Percentiles rank a stretch among this genome's conserved stretches.
Conservation (phyloP, 257 asterid genomes). For the Forsythia viridissima region DNA sequence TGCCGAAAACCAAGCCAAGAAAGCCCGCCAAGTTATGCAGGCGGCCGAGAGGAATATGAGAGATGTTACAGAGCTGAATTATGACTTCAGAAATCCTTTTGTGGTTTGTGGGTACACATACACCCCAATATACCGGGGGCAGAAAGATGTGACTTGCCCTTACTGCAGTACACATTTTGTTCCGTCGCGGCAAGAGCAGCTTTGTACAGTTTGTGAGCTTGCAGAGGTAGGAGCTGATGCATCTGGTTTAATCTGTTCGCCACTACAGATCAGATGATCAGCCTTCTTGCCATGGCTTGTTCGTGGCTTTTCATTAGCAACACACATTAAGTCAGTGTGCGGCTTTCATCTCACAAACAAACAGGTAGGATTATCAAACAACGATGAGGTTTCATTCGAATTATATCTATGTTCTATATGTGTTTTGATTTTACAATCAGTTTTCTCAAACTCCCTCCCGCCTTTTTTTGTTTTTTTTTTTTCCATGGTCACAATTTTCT, state of each 20-base stretch:
- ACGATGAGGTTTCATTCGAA: conserved; percentile 14
- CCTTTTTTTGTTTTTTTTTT: neutral
- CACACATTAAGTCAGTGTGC: neutral
- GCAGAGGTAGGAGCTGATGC: conserved; percentile 82
- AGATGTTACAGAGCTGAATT: conserved; percentile 66
- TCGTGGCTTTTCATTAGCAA: conserved; percentile 7
- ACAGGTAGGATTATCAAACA: conserved; percentile 31
- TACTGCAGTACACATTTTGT: conserved; percentile 72
- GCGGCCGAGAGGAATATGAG: conserved; percentile 76
- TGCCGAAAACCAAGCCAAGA: conserved; percentile 52
- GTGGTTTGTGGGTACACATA: conserved; percentile 84
- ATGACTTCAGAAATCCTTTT: conserved; percentile 89
- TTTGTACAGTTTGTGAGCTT: conserved; percentile 78
- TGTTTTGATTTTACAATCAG: conserved; percentile 17
- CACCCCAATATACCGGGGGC: conserved; percentile 81
- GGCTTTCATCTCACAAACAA: conserved; percentile 6
- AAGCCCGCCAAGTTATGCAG: conserved; percentile 72
- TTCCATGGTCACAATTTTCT: conserved; percentile 10
- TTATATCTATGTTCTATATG: conserved; percentile 29
- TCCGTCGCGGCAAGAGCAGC: conserved; percentile 60
- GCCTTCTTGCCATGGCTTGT: conserved; percentile 10
- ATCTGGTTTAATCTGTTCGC: conserved; percentile 81
- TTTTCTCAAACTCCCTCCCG: neutral
- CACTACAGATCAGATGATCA: conserved; percentile 63
- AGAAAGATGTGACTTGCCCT: conserved; percentile 74